These are phyloP conservation scores for Mycena kentingensis DNA, from an alignment of 768 basidiomycete species.

Conservation along the genomic window DNA sequence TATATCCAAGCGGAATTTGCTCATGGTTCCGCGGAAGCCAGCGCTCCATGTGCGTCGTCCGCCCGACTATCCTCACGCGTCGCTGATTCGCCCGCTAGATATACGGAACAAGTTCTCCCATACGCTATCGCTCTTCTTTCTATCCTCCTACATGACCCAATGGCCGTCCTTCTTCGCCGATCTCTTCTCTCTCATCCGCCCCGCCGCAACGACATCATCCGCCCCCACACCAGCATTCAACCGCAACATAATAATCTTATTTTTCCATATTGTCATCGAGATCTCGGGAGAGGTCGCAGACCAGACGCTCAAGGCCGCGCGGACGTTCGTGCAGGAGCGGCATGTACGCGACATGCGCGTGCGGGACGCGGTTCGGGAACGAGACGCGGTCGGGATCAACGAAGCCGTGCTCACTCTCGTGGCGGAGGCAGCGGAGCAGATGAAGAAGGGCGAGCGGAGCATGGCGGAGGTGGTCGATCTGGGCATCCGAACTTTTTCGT, in stretches of 20 bases:
- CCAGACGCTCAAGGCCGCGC: constrained; percentile 86
- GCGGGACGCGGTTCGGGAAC: constrained; percentile 85
- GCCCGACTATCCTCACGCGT: constrained; percentile 4
- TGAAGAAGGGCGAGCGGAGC: constrained; percentile 59
- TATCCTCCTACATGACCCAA: constrained; percentile 82
- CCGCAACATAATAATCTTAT: constrained; percentile 81
- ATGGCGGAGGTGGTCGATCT: constrained; percentile 82
- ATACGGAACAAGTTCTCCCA: constrained; percentile 95
- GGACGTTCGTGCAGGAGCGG: constrained; percentile 67
- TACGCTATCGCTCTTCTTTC: constrained; percentile 85
- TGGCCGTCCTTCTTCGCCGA: constrained; percentile 86
- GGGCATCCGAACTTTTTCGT: constrained; percentile 90
- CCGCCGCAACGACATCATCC: constrained; percentile 55
- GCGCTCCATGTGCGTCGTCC: constrained; percentile 70
- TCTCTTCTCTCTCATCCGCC: constrained; percentile 71
- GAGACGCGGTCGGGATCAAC: constrained; percentile 85
- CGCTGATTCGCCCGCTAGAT: constrained; percentile 46
- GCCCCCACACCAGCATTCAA: constrained; percentile 63
- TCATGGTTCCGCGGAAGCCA: constrained; percentile 79
- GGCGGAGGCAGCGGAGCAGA: constrained; percentile 64
- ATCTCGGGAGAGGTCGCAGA: constrained; percentile 98
- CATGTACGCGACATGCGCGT: constrained; percentile 82
- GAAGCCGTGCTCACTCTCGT: constrained; percentile 85
- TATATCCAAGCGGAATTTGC: constrained; percentile 92
- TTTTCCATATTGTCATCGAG: constrained; percentile 91